Evolutionary conservation across 352 stramenopile genomes (phyloP), one percentile per base, ranked within the genome.

Genomic region (Pythium guiyangense): DNA sequence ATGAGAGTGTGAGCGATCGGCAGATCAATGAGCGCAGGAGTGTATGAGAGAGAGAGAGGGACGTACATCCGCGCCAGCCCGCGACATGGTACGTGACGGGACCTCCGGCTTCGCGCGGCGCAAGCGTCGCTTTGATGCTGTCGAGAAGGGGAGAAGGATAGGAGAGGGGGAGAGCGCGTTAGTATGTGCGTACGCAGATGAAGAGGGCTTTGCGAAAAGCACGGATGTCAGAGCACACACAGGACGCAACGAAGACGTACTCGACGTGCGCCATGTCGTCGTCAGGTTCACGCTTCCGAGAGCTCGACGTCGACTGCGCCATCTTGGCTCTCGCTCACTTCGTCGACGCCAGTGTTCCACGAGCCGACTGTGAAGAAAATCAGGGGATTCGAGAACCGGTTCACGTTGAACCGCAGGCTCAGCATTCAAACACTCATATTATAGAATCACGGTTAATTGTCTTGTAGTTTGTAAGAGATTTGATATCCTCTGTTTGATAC

Each of bases 41-140:
- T 37, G 31, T 1, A 10, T 49, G 12, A 8, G 48, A 8, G 27
- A 26, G 18, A 6, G 17, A 63, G 25, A 4, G 18, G 11, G 17
- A 76, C 58, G 57, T 55, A 76, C 82, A 90, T 50, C 73, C 74
- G 49, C 59, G 71, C 82, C 82, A 92, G n/a, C 82, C 82, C 22
- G 79, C 74, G 62, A 92, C 67, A 64, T 90, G 73, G 66, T 83
- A 88, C 25, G 62, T 80, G 27, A 67, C 64, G n/a, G 62, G 59
- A 8, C 17, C 48, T 12, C 58, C 66, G 46, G 59, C 65, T 26
- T 53, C 55, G 48, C 22, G 48, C 54, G 51, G 47, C 57, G 52
- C 51, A 27, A 86, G 60, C 48, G 73, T 81, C 60, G 78, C 67
- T 25, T 52, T 34, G 31, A 90, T 54, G 48, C 77, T 89, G 52